Conservation (phyloP, 805 yeast genomes). For the Kazachstania viticola region DNA sequence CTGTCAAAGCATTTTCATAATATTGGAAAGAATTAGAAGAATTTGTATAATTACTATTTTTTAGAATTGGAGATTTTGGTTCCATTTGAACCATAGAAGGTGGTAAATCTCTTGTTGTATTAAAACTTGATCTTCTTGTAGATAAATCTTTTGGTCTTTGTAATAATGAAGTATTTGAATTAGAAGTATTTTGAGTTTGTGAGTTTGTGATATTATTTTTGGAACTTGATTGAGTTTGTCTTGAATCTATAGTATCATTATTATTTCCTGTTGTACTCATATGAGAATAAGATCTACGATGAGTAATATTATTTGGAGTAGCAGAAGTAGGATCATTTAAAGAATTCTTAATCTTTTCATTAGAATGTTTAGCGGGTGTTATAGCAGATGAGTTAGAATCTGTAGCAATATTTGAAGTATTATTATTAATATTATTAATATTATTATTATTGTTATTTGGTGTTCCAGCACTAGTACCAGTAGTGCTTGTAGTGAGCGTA, state of each 20-base stretch:
- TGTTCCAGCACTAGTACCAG: background rate
- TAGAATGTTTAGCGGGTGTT: too few species aligned
- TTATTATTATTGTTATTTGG: background rate
- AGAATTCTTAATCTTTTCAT: too few species aligned
- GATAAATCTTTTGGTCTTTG: constrained; percentile 7
- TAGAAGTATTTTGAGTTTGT: too few species aligned
- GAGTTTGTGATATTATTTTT: too few species aligned
- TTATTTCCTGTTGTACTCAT: background rate
- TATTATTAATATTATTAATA: constrained; percentile 15
- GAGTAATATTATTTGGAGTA: too few species aligned
- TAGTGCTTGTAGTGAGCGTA: background rate
- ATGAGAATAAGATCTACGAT: constrained; percentile 5
- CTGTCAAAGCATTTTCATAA: constrained; percentile 23
- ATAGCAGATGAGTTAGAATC: too few species aligned
- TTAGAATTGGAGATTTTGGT: constrained; percentile 65
- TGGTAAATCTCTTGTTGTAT: constrained; percentile 34
- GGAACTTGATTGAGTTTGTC: too few species aligned
- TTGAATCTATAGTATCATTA: constrained; percentile 1
- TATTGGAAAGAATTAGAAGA: constrained; percentile 14
- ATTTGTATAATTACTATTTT: constrained; percentile 24
- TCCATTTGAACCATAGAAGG: constrained; percentile 59
- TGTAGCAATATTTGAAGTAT: constrained; percentile 22
- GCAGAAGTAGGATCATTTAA: too few species aligned
- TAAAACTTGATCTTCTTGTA: constrained; percentile 23
- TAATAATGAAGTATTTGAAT: background rate